Base-by-base conservation (phyloP, 1,139 yeast species). In the Suhomyces wounanorum region DNA sequence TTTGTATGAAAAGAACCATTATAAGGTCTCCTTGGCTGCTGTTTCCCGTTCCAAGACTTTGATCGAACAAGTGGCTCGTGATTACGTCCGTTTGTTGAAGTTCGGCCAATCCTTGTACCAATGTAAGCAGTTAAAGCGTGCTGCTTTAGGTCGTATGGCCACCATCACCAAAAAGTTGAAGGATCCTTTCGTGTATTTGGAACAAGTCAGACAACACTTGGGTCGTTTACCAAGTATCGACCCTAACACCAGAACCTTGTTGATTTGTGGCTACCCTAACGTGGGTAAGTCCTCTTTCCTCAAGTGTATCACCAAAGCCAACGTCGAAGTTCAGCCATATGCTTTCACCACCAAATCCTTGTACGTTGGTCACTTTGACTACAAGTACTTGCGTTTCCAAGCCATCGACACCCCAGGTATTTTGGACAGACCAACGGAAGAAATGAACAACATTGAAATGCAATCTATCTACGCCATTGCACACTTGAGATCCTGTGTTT, bases 381-480 rank as follows among this genome's bases (percentile, higher is more conserved):
- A 94, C 78, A 94, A 94, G 75, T 95, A 94, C 72, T 79, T 94
- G 67, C 81, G 99, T 66, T 94, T 94, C 79, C 99, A 94, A 77
- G 99, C 98, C 51, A 94, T 94, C 66, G 99, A 94, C 72, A 94
- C 99, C 33, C 99, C 99, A 28, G 99, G 99, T 78, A 92, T 94
- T 65, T 79, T 94, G 68, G 99, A 94, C 73, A 87, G 98, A 72
- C 99, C 99, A 55, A 91, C 98, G 44, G 99, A 94, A 72, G 98
- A 94, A 70, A 95, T 94, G 99, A 95, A 92, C 78, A 94, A 95
- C 74, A 95, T 94, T 70, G 99, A 94, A 78, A 94, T 94, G 99
- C 99, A 94, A 77, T 87, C 96, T 51, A 92, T 94, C 66, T 94
- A 95, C 66, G 99, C 99, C 55, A 90, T 94, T 79, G 99, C 99